Conservation (phyloP, 805 yeast genomes). For the Monosporozyma solicola region DNA sequence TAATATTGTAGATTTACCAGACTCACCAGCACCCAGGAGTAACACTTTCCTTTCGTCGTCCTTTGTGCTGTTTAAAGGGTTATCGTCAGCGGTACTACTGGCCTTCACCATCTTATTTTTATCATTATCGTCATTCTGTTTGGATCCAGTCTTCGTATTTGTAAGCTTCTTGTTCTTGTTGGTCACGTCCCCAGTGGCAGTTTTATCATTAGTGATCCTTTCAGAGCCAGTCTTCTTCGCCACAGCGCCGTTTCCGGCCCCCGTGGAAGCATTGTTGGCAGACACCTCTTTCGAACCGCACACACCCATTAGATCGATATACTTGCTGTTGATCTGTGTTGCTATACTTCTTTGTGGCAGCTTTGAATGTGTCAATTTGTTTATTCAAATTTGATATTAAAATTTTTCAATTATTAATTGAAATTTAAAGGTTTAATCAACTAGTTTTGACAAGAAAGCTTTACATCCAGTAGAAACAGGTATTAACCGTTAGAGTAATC, state of each 20-base stretch:
- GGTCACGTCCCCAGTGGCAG: neutral
- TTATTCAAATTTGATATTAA: neutral
- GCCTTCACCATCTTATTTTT: neutral
- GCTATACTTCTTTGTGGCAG: neutral
- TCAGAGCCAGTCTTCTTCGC: neutral
- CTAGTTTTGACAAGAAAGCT: no score
- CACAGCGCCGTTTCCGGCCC: neutral
- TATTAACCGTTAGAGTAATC: neutral
- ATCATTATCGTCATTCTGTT: neutral
- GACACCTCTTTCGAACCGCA: conserved; percentile 8
- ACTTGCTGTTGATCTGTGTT: neutral
- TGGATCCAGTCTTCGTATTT: no score
- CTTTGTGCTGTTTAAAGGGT: neutral
- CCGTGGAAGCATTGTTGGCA: neutral
- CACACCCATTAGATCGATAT: conserved; percentile 3
- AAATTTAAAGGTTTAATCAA: neutral
- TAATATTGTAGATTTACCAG: conserved; percentile 34
- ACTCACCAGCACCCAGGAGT: conserved; percentile 70
- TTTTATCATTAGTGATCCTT: neutral
- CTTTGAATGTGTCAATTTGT: neutral
- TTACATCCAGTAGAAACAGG: neutral
- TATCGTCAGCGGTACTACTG: neutral
- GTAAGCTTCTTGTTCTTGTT: neutral
- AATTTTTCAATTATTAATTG: neutral
- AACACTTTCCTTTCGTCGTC: conserved; percentile 45